phyloP scores from a whole-genome alignment of 257 asterid genomes.

The Solanum verrucosum region DNA sequence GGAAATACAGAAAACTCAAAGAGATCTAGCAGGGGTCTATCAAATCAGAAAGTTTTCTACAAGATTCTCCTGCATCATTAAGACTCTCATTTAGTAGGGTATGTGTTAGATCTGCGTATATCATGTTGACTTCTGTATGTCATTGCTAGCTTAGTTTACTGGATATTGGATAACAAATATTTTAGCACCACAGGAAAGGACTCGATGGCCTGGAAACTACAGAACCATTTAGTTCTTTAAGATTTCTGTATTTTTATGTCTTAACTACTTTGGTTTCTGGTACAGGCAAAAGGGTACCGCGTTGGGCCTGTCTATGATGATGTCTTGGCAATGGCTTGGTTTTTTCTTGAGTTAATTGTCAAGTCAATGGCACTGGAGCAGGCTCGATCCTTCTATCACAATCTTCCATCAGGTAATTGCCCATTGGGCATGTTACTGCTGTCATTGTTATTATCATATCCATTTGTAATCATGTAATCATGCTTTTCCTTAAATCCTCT shows the following conservation, averaged over 20 bases:
- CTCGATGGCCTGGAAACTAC: not conserved
- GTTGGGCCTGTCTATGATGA: constrained; percentile 99
- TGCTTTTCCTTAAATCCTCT: not conserved
- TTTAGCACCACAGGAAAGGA: not conserved
- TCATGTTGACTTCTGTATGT: not conserved
- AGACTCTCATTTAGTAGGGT: not conserved
- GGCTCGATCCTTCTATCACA: constrained; percentile 79
- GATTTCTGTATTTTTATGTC: not conserved
- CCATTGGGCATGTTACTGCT: constrained; percentile 2
- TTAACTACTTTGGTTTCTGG: constrained; percentile 7
- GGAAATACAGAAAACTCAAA: not conserved
- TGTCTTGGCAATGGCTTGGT: constrained; percentile 99
- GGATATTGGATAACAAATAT: not conserved
- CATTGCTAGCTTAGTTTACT: not conserved
- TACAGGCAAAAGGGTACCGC: constrained; percentile 96
- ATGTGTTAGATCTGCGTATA: not conserved
- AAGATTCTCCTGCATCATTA: not conserved
- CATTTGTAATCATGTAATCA: not conserved
- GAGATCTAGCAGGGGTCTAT: not conserved
- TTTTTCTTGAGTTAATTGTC: constrained; percentile 93
- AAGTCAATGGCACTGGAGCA: constrained; percentile 98
- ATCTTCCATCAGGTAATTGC: constrained; percentile 71
- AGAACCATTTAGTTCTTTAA: not conserved
- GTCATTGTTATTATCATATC: constrained; percentile 1
- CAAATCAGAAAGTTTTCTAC: not conserved